phyloP scores from a whole-genome alignment of 192 early-diverging fungal genomes.

The Coemansia sp. region DNA sequence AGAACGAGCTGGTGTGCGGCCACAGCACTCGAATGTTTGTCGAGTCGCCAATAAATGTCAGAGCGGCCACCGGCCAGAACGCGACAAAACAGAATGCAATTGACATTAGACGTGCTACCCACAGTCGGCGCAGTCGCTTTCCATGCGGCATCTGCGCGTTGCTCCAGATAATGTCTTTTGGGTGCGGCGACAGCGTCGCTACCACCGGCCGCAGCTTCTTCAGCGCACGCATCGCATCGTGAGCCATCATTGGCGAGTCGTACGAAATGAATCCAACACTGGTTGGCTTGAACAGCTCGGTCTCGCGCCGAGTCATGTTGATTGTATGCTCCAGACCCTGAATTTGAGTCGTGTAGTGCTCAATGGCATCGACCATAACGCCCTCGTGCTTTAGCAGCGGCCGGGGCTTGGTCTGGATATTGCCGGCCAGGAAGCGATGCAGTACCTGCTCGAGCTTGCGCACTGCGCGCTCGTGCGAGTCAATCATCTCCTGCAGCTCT shows the following conservation, averaged over 20 bases:
- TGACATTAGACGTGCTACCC: slow-evolving; percentile 50
- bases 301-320: slow-evolving; percentile 48
- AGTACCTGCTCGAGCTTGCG: slow-evolving; percentile 65
- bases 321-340: slow-evolving; percentile 60
- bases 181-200: slow-evolving; percentile 60
- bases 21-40: slow-evolving; percentile 59
- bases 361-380: slow-evolving; percentile 65
- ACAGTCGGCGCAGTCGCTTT: slow-evolving; percentile 47
- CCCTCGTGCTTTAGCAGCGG: slow-evolving; percentile 49
- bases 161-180: slow-evolving; percentile 76
- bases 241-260: slow-evolving; percentile 54
- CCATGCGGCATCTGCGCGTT: slow-evolving; percentile 62
- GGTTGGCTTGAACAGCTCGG: slow-evolving; percentile 56
- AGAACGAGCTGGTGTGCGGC: slow-evolving; percentile 52
- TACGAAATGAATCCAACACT: slow-evolving; percentile 75
- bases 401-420: slow-evolving; percentile 30
- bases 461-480: slow-evolving; percentile 64
- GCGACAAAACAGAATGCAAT: slow-evolving; percentile 62
- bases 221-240: slow-evolving; percentile 43
- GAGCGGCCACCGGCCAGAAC: slow-evolving; percentile 64
- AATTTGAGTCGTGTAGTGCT: slow-evolving; percentile 66
- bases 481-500: slow-evolving; percentile 63
- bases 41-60: slow-evolving; percentile 62
- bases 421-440: slow-evolving; percentile 52
- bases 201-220: slow-evolving; percentile 19